Percentiles rank a stretch among this genome's conserved stretches.
Conservation (phyloP, 2,329 filamentous ascomycete genomes). For the Didymella glomerata region DNA sequence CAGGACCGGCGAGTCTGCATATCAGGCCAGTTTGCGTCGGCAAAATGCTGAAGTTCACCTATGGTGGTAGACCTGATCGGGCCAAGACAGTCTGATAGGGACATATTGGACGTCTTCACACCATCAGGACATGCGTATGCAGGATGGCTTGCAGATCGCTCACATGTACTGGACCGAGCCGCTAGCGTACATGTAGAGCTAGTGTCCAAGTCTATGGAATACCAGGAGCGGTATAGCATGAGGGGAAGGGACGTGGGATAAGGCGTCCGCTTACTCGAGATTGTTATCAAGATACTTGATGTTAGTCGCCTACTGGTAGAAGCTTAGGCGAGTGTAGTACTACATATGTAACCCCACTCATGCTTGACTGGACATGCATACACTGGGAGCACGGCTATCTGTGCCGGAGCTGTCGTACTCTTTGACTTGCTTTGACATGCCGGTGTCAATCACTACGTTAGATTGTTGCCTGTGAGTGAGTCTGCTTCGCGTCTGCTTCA, state of each 20-base stretch:
- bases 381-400: background rate
- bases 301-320: slow-evolving; percentile 7
- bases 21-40: slow-evolving; percentile 1
- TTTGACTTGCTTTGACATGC: background rate
- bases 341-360: slow-evolving; percentile 24
- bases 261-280: slow-evolving; percentile 11
- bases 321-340: slow-evolving; percentile 10
- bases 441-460: too few relatives aligned
- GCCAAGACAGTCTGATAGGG: slow-evolving; percentile 8
- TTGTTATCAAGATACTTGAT: slow-evolving; percentile 14
- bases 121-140: slow-evolving; percentile 12
- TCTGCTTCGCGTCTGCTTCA: background rate
- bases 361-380: slow-evolving; percentile 16
- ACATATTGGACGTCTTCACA: slow-evolving; percentile 4
- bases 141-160: slow-evolving; percentile 18
- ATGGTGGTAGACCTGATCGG: background rate
- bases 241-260: slow-evolving; percentile 12
- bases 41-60: slow-evolving; percentile 13
- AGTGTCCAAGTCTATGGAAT: slow-evolving; percentile 2
- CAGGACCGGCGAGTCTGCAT: slow-evolving; percentile 3
- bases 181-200: background rate
- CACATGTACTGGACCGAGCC: slow-evolving; percentile 16
- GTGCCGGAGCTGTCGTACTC: background rate
- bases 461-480: background rate
- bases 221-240: slow-evolving; percentile 3